Percentiles rank a stretch among this genome's conserved stretches.
Conservation (phyloP, 2,329 filamentous ascomycete species). For the Xylariaceae sp. region DNA sequence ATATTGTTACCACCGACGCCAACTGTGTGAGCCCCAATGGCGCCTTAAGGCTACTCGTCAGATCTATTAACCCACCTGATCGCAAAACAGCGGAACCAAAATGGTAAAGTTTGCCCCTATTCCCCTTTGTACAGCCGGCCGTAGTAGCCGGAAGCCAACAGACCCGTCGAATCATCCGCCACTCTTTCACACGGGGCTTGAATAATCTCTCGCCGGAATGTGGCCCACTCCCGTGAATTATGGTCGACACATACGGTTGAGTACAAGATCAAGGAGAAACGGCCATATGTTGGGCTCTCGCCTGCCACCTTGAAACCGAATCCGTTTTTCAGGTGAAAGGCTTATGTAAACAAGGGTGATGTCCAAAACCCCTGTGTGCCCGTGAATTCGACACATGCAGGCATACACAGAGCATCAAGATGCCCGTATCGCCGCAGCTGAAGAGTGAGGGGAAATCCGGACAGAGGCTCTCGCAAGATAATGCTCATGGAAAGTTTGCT, state of each 20-base stretch:
- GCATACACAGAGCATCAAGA: conserved; percentile 14
- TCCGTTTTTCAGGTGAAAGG: neutral
- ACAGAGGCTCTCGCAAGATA: conserved; percentile 11
- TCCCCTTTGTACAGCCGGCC: conserved; percentile 15
- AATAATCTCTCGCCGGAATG: neutral
- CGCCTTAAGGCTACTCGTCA: conserved; percentile 7
- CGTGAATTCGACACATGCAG: conserved; percentile 9
- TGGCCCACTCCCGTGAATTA: conserved; percentile 1
- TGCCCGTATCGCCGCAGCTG: neutral
- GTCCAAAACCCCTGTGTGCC: conserved; percentile 17
- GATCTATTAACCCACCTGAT: conserved; percentile 17
- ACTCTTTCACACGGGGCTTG: neutral
- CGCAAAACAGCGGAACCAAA: conserved; percentile 2
- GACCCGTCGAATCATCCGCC: conserved; percentile 2
- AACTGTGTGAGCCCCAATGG: conserved; percentile 11
- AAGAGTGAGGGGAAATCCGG: conserved; percentile 9
- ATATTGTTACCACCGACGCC: conserved; percentile 21
- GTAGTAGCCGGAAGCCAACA: neutral
- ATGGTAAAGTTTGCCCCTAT: conserved; percentile 2
- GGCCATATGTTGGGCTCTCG: conserved; percentile 13
- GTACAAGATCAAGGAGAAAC: conserved; percentile 28
- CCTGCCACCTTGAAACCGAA: neutral
- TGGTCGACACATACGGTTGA: conserved; percentile 22
- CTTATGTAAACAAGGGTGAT: conserved; percentile 6
- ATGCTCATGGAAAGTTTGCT: conserved; percentile 21